Base-by-base conservation (phyloP, 2,329 filamentous ascomycete genomes). In the Coniella lustricola region DNA sequence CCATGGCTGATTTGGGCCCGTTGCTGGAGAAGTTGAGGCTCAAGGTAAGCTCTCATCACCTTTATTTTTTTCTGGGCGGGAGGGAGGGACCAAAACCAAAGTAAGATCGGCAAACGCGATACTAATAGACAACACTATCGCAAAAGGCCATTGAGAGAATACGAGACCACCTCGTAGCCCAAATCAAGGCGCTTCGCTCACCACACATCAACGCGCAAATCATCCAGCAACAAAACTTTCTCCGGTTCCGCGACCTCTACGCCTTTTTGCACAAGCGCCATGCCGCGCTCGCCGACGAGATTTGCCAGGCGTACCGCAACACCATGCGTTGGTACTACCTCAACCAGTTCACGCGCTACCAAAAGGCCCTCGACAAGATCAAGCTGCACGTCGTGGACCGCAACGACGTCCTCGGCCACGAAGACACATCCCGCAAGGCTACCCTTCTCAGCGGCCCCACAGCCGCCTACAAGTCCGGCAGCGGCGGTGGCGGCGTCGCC, bases 311-410 rank as follows among this genome's bases (percentile, higher is more conserved):
- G 3, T 98, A 98, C 61, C 84, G 94, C 70, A 95, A 96, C 64
- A 98, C 94, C 0, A 98, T 98, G 89, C 82, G 90, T 46, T 98
- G 93, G 93, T 98, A 98, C 62, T 97, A 97, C 63, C 70, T 85
- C 46, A 93, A 86, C 56, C 88, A 96, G 64, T 98, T 98, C 62
- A 82, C 80, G 3, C 83, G 91, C 31, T 98, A 98, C 64, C 82
- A 86, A 55, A 82, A 84, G 57, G 84, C 93, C 0, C 73, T 98
- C 5, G 84, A 85, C 48, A 94, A 89, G 64, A 76, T 98, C 52
- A 91, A 87, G 60, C 66, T 97, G 3, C 90, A 96, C 60, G 66
- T 76, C 4, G 74, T 95, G 50, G 91, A 96, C 60, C 90, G 85
- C 61, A 83, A 84, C 55, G 90, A 96, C 60, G 77, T 89, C 1